Evolutionary conservation across 306 rosid genomes (phyloP).

Genomic region (Gynostemma pentaphyllum): DNA sequence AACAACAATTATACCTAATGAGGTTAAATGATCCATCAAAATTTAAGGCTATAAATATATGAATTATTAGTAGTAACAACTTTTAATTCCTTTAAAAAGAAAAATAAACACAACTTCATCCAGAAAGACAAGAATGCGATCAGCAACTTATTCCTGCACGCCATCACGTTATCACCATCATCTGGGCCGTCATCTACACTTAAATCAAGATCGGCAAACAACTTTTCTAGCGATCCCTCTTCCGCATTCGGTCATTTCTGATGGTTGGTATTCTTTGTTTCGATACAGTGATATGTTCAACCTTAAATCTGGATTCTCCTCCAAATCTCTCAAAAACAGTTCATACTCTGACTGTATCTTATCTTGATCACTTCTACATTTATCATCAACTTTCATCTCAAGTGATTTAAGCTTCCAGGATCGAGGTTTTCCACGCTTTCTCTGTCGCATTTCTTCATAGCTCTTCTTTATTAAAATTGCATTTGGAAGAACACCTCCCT

Average conservation of each 20-base stretch:
- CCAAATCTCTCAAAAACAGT: constrained; percentile 51
- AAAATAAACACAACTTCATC: background rate
- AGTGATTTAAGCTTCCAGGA: constrained; percentile 49
- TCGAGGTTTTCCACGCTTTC: constrained; percentile 38
- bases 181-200: constrained; percentile 32
- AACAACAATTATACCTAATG: too few relatives aligned
- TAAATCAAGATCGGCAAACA: constrained; percentile 56
- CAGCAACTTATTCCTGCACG: constrained; percentile 36
- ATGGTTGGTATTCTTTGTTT: constrained; percentile 47
- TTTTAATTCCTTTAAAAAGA: background rate
- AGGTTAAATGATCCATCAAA: too few relatives aligned
- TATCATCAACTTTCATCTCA: constrained; percentile 50
- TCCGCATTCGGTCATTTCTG: constrained; percentile 62
- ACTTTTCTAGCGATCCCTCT: constrained; percentile 47
- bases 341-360: constrained; percentile 43
- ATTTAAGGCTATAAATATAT: too few relatives aligned
- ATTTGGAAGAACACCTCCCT: constrained; percentile 45
- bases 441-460: constrained; percentile 60
- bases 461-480: constrained; percentile 55
- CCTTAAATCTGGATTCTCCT: constrained; percentile 54
- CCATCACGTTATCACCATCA: constrained; percentile 26
- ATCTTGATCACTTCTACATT: constrained; percentile 26
- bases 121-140: background rate
- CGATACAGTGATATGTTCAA: constrained; percentile 40
- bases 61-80: too few relatives aligned